Evolutionary conservation across 2,329 filamentous ascomycete species (phyloP).

Genomic region (Phialophora macrospora): DNA sequence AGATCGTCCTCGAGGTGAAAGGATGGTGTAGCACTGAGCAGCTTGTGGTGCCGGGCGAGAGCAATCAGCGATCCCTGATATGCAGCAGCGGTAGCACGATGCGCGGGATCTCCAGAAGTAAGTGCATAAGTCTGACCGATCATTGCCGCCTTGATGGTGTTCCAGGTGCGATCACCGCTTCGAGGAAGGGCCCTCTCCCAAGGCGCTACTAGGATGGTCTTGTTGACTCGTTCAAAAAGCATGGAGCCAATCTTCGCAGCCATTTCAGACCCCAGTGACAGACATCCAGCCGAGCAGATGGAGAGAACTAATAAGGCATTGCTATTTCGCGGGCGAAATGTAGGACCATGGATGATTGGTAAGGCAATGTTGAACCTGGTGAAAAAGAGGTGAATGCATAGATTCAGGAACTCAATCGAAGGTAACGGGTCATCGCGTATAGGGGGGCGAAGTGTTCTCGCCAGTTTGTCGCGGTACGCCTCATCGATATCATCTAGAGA

Average conservation of each 20-base stretch:
- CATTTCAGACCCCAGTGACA: conserved; percentile 38
- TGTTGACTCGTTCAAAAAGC: conserved; percentile 41
- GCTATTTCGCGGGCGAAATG: conserved; percentile 37
- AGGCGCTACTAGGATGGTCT: conserved; percentile 38
- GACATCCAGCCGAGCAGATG: conserved; percentile 39
- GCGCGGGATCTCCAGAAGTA: conserved; percentile 24
- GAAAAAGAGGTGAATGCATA: conserved; percentile 41
- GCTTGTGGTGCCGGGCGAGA: conserved; percentile 20
- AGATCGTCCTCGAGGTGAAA: conserved; percentile 18
- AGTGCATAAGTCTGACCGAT: conserved; percentile 32
- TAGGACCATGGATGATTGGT: conserved; percentile 39
- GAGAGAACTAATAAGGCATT: conserved; percentile 40
- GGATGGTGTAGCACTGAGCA: conserved; percentile 3
- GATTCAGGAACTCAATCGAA: conserved; percentile 29
- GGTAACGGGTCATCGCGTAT: conserved; percentile 23
- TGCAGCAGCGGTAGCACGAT: conserved; percentile 24
- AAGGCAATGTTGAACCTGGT: conserved; percentile 38
- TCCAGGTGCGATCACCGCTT: conserved; percentile 13
- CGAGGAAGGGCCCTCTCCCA: conserved; percentile 16
- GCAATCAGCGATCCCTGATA: conserved; percentile 27
- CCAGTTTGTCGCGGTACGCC: conserved; percentile 17
- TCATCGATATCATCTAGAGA: conserved; percentile 24
- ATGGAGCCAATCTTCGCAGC: conserved; percentile 36
- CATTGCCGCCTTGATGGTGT: conserved; percentile 24
- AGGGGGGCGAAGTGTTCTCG: conserved; percentile 6